Base-by-base conservation (phyloP, 352 stramenopile genomes). In the Pythium graminicola region DNA sequence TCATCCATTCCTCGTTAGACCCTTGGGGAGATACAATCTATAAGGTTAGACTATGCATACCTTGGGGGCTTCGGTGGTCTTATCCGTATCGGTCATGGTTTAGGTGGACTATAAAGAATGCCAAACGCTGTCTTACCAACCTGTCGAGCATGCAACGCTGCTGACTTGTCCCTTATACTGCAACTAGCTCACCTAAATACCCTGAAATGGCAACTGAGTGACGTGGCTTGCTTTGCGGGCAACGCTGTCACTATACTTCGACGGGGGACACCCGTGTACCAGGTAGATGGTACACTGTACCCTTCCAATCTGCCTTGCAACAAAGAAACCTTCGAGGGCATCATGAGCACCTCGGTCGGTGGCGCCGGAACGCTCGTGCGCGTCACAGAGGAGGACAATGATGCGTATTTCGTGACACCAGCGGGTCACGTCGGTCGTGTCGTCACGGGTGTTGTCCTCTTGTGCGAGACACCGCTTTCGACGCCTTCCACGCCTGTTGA, bases 361-460 rank as follows among this genome's bases (percentile, higher is more conserved):
- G 56, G 56, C 17, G 56, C 56, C 26, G 56, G 56, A 31, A 38
- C 56, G 13, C 9, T 63, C 24, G 56, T 63, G 24, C 48, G 45
- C 19, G 14, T 63, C 17, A 33, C 51, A 9, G 26, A 14, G n/a
- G 41, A 27, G 11, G 26, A 10, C 4, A 26, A 10, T 38, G 24
- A 46, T 27, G 48, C 48, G 42, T 94, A 94, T 48, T 69, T 93
- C 9, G 81, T 94, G 7, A 52, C 73, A 0, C 81, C 84, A 9
- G 72, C 77, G 14, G 63, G 70, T n/a, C 84, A 94, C 59, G 76
- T 89, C 26, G 84, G 84, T 16, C 81, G 84, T 39, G 78, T 94
- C 20, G 83, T 93, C 50, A 94, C 84, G 27, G 84, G 79, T 48
- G 65, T 94, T 53, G 72, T 94, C 42, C 70, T 94, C 36, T 47